A percentile compares a stretch with the other conserved stretches of the same genome.
These are phyloP conservation scores for Nakazawaea pomicola DNA, from an alignment of 805 yeast genomes.

Conservation along the genomic window DNA sequence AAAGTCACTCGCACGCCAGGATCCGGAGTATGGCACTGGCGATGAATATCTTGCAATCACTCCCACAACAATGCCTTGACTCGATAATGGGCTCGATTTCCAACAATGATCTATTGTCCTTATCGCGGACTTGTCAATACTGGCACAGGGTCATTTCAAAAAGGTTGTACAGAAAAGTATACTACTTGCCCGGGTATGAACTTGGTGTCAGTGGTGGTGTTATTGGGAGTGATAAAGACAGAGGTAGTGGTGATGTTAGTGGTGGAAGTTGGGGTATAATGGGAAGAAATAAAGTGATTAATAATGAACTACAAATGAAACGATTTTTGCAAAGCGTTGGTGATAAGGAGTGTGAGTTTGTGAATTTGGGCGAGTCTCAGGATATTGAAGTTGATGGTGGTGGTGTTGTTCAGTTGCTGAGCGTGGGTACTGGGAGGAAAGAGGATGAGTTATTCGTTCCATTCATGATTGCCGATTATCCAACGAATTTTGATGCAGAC, in stretches of 20 bases:
- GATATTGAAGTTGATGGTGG: background rate
- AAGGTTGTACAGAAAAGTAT: slow-evolving; percentile 1
- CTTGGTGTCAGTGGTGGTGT: too few species aligned
- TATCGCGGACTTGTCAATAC: background rate
- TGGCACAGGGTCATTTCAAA: background rate
- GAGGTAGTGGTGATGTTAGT: too few species aligned
- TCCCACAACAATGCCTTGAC: slow-evolving; percentile 10
- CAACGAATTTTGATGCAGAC: slow-evolving; percentile 1
- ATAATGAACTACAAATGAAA: background rate
- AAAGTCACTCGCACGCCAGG: background rate
- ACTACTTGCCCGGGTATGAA: slow-evolving; percentile 8
- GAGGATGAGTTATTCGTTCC: slow-evolving; percentile 8
- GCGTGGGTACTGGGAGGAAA: background rate
- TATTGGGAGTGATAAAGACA: too few species aligned
- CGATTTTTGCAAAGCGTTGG: slow-evolving; percentile 1
- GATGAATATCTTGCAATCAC: slow-evolving; percentile 3
- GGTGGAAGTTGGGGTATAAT: too few species aligned
- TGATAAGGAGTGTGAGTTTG: slow-evolving; percentile 3
- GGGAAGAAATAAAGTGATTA: background rate
- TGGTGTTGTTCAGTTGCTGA: background rate
- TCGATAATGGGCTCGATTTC: background rate
- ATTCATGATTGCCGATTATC: background rate
- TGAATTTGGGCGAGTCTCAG: slow-evolving; percentile 3
- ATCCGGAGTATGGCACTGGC: too few species aligned
- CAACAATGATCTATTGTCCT: slow-evolving; percentile 1